Evolutionary conservation across 768 basidiomycete species (phyloP), one percentile per base, ranked within the genome.

Genomic region (Podaxis sp.): DNA sequence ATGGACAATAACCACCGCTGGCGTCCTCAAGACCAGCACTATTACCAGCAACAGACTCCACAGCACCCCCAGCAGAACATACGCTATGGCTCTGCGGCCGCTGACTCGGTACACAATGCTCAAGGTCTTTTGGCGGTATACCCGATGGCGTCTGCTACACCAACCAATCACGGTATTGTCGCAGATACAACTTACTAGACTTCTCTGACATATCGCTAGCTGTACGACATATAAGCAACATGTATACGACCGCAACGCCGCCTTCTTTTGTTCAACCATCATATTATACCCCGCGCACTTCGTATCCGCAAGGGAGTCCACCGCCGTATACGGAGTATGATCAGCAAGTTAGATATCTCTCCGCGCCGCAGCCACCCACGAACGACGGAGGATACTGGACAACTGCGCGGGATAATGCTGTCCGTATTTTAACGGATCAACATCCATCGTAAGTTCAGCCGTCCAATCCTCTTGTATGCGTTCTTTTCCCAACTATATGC

Each of bases 61-160:
- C 68, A 69, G 60, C 69, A 62, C 56, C 56, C 58, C 60, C 67
- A 50, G 62, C 68, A 33, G 64, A 65, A 56, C 50, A 67, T 61
- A 65, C 58, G 55, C 58, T 64, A 58, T 59, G 64, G 54, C 65
- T 65, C 58, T 53, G 68, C 70, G 44, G 72, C 73, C 10, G 68
- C 79, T 38, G 82, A 86, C 71, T 77, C 86, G 4, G 86, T 87
- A 3, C 86, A 89, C 55, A 85, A 87, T 72, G 86, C 89, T 2
- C 90, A 90, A 65, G 75, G 82, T 57, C 74, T 93, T 26, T 79
- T 90, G 51, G 82, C 85, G 3, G 78, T 83, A 37, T 93, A 91
- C 72, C 89, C 91, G 41, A 81, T 88, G 68, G 88, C 88, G 41
- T 91, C 90, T 63, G 87, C 88, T 28, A 89, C 87, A 3, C 90